A percentile compares a stretch with the other conserved stretches of the same genome.
These are phyloP conservation scores for Hyaloscypha finlandica DNA, from an alignment of 495 filamentous ascomycete genomes.

Conservation along the genomic window DNA sequence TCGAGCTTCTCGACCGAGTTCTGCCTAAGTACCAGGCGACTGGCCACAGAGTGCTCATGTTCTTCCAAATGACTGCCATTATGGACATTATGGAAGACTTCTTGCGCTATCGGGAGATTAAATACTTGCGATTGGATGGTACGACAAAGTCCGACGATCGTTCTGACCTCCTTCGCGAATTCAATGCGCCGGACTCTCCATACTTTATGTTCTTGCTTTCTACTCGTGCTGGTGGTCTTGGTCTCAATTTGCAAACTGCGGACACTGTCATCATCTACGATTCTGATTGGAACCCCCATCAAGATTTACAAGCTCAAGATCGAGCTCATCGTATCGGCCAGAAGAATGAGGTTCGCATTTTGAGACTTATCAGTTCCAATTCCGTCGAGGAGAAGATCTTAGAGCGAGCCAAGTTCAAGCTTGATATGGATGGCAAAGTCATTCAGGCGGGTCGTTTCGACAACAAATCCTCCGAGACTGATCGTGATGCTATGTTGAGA, in stretches of 20 bases:
- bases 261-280: constrained; percentile 99
- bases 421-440: constrained; percentile 99
- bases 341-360: constrained; percentile 98
- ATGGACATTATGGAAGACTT: constrained; percentile 99
- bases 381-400: constrained; percentile 99
- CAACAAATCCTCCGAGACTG: constrained; percentile 98
- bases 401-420: constrained; percentile 94
- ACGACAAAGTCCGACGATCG: constrained; percentile 97
- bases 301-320: constrained; percentile 98
- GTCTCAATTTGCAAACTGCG: constrained; percentile 93
- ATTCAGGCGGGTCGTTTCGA: constrained; percentile 99
- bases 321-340: constrained; percentile 99
- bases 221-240: constrained; percentile 97
- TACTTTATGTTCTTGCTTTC: constrained; percentile 98
- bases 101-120: constrained; percentile 75
- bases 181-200: constrained; percentile 86
- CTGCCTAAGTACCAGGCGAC: constrained; percentile 89
- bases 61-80: constrained; percentile 99
- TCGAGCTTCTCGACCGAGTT: constrained; percentile 90
- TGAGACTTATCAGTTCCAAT: constrained; percentile 92
- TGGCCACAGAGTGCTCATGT: constrained; percentile 94
- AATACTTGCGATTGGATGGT: constrained; percentile 91
- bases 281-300: constrained; percentile 99
- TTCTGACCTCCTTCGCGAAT: constrained; percentile 81
- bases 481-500: constrained; percentile 92